These are phyloP conservation scores for Sophora flavescens DNA, from an alignment of 306 rosid genomes.

Conservation along the genomic window DNA sequence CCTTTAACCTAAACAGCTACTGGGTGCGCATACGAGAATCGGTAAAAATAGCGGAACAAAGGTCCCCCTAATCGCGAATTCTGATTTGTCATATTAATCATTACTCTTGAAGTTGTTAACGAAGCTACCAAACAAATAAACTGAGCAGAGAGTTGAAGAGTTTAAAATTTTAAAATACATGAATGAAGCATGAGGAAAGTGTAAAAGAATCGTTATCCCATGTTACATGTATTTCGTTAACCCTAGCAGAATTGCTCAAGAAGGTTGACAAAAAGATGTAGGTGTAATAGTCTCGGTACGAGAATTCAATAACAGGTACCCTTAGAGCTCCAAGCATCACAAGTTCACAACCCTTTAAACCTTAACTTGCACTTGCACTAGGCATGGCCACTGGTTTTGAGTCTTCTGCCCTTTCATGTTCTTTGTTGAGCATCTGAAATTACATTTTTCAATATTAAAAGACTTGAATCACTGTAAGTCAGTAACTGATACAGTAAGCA, in stretches of 20 bases:
- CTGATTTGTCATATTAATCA: neutral
- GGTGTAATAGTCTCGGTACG: conserved; percentile 14
- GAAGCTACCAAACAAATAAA: conserved; percentile 41
- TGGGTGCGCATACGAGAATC: neutral
- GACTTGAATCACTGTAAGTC: conserved; percentile 28
- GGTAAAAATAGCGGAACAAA: neutral
- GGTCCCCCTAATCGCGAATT: neutral
- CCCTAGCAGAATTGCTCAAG: conserved; percentile 38
- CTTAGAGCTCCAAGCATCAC: conserved; percentile 19
- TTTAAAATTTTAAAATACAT: neutral
- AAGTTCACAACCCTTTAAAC: conserved; percentile 16
- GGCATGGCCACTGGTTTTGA: conserved; percentile 55
- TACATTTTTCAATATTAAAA: conserved; percentile 31
- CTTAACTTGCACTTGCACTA: conserved; percentile 52
- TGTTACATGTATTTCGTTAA: conserved; percentile 40
- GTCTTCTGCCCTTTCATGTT: conserved; percentile 62
- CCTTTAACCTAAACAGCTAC: neutral
- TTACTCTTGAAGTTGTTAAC: conserved; percentile 33
- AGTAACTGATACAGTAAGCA: neutral
- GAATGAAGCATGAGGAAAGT: conserved; percentile 29
- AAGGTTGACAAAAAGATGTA: conserved; percentile 1
- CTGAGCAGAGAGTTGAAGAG: conserved; percentile 1
- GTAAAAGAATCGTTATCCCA: conserved; percentile 41
- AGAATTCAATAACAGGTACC: conserved; percentile 20
- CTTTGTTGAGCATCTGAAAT: conserved; percentile 67